These are phyloP conservation scores for Kluyveromyces lactis DNA, from an alignment of 805 yeast genomes.

Conservation along the genomic window DNA sequence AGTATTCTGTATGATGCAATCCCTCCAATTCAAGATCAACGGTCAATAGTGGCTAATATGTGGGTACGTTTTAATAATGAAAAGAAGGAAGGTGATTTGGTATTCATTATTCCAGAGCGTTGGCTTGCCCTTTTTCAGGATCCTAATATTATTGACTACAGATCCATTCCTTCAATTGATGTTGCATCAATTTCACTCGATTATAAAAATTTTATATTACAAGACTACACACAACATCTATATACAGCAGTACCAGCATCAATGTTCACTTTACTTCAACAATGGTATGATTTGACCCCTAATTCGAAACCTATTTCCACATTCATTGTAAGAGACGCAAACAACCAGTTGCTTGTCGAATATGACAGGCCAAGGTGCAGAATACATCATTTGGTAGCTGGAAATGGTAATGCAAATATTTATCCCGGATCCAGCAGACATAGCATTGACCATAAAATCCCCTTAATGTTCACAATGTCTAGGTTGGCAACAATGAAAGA, in stretches of 20 bases:
- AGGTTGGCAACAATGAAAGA: conserved; percentile 25
- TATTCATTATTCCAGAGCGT: conserved; percentile 39
- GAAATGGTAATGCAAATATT: conserved; percentile 2
- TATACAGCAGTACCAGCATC: conserved; percentile 34
- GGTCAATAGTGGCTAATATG: conserved; percentile 13
- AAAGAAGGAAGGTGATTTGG: conserved; percentile 39
- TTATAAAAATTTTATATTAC: conserved; percentile 35
- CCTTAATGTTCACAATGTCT: conserved; percentile 27
- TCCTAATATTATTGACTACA: conserved; percentile 18
- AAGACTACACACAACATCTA: conserved; percentile 21
- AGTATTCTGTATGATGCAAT: conserved; percentile 1
- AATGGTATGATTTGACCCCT: conserved; percentile 48
- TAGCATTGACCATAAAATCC: conserved; percentile 10
- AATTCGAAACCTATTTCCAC: conserved; percentile 33
- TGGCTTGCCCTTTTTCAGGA: conserved; percentile 38
- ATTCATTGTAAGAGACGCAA: conserved; percentile 24
- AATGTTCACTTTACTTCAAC: conserved; percentile 36
- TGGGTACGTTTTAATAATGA: conserved; percentile 8
- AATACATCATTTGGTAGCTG: conserved; percentile 26
- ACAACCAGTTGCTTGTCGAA: conserved; percentile 27
- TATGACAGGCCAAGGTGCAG: conserved; percentile 31
- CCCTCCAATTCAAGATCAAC: conserved; percentile 13
- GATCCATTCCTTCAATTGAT: conserved; percentile 41
- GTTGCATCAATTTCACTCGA: conserved; percentile 37
- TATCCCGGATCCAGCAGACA: conserved; percentile 10